Conservation (phyloP, 371 early-diverging fungal species). For the Apophysomyces ossiformis region DNA sequence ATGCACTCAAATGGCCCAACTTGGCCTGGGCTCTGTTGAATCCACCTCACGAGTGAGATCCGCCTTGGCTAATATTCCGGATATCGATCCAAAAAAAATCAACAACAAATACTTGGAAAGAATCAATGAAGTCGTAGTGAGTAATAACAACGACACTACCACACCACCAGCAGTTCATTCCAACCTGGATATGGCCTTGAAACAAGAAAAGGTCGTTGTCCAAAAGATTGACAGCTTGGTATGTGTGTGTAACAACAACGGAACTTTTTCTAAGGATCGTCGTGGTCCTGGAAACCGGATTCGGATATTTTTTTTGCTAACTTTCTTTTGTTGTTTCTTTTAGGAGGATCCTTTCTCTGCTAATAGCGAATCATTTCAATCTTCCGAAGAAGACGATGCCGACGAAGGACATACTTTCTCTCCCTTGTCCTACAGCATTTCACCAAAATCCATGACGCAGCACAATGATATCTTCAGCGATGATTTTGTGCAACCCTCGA, state of each 20-base stretch:
- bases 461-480: slow-evolving; percentile 7
- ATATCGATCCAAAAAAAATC: slow-evolving; percentile 2
- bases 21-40: neutral
- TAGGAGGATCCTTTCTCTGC: neutral
- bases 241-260: neutral
- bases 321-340: neutral
- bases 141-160: neutral
- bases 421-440: neutral
- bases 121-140: neutral
- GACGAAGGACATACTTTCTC: slow-evolving; percentile 3
- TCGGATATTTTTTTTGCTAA: no score
- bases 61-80: slow-evolving; percentile 1
- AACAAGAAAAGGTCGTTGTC: neutral
- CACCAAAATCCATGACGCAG: neutral
- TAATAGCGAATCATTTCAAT: neutral
- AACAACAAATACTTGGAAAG: neutral
- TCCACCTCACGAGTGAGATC: slow-evolving; percentile 5
- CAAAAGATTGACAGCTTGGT: slow-evolving; percentile 3
- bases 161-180: neutral
- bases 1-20: neutral
- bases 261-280: neutral
- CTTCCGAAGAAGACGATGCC: slow-evolving; percentile 4
- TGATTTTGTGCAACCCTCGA: neutral
- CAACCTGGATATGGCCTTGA: slow-evolving; percentile 8
- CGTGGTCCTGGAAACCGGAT: no score